Evolutionary conservation across 805 yeast genomes (phyloP), one percentile per base, ranked within the genome.

Genomic region (Candida vartiovaarae): DNA sequence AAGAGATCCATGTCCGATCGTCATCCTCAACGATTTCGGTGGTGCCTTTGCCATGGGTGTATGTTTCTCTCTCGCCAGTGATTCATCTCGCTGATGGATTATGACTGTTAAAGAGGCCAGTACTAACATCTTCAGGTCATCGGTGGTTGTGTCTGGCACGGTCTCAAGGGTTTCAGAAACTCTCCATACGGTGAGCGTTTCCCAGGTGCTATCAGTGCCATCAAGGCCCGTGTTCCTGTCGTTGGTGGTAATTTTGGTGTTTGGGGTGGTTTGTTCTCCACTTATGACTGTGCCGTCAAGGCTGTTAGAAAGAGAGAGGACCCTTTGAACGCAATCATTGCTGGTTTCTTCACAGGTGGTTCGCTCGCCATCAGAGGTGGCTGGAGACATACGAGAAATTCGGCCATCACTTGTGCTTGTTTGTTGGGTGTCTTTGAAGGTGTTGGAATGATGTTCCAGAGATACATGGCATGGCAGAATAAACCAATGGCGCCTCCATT

Each of bases 1-100:
- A 36, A 86, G 98, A 79, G 99, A 93, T 65, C 99, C 99, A 57
- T 93, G 99, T 71, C 99, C 99, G 45, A 76, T 91, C 54, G 97
- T 93, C 46, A 88, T 93, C 54, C 71, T 93, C 53, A 91, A 83
- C 68, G 99, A 93, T 72, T 93, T 93, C 59, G 99, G 99, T 63
- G 98, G 97, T 65, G 98, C 99, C 45, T 93, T 90, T 61, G 82
- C 98, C 60, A 91, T 93, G 98, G 99, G 99, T 70, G 96, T 49
- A 46, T 6, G 52, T 49, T 11, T 35, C 9, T 23, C 37, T 11
- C 11, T 29, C 10, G 28, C 15, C 20, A 15, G 20, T 15, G 20
- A 15, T 15, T 15, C 20, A 15, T 15, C 20, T 15, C 20, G 20
- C 20, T 15, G 20, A 15, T 15, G 20, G 20, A 15, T 15, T 15